These are phyloP conservation scores for Trichosanthes truncata DNA, from an alignment of 306 rosid species.

Conservation along the genomic window DNA sequence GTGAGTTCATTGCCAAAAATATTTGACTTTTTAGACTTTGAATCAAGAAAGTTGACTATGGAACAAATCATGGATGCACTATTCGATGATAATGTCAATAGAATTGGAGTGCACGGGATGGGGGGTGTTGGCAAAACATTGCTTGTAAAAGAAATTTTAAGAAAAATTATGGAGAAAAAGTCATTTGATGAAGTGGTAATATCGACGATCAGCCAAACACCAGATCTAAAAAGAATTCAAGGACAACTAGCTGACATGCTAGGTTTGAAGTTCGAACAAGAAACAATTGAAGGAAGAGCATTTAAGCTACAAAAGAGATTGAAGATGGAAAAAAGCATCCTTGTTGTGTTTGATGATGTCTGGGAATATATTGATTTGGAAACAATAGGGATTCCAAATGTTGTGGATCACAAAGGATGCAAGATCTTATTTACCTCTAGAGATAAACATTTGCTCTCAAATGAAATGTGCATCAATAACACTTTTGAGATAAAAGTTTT, in stretches of 20 bases:
- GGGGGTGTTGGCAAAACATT: slow-evolving; percentile 18
- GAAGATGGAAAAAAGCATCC: not conserved
- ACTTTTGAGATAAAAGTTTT: not conserved
- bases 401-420: slow-evolving; percentile 4
- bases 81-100: not conserved
- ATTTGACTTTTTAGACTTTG: not conserved
- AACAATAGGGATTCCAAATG: slow-evolving; percentile 15
- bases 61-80: not conserved
- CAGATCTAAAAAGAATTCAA: not conserved
- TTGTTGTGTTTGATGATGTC: slow-evolving; percentile 31
- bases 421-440: slow-evolving; percentile 29
- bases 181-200: not conserved
- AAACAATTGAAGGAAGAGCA: not conserved
- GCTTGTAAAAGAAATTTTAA: not conserved
- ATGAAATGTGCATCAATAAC: slow-evolving; percentile 4
- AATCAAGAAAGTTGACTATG: not conserved
- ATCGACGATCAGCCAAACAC: not conserved
- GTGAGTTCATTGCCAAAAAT: not conserved
- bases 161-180: not conserved
- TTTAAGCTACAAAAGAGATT: not conserved
- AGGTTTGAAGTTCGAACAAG: not conserved
- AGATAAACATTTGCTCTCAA: not conserved
- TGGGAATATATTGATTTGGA: slow-evolving; percentile 23
- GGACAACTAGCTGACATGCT: not conserved
- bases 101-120: slow-evolving; percentile 10